These are phyloP conservation scores for Grigorovia yakushimaensis DNA, from an alignment of 805 yeast species.

Conservation along the genomic window DNA sequence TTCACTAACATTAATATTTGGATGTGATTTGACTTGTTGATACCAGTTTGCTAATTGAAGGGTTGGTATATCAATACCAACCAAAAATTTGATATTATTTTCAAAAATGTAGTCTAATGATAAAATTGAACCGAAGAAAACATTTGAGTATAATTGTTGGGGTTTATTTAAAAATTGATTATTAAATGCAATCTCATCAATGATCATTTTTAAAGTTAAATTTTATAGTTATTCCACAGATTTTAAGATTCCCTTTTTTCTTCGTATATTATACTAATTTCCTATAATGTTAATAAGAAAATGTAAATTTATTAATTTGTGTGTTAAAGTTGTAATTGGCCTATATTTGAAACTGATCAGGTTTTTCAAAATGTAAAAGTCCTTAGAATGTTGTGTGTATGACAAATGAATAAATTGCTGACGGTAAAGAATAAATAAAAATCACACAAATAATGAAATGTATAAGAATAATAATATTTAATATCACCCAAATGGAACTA, in stretches of 20 bases:
- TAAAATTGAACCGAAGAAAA: conserved; percentile 41
- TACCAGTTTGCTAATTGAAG: conserved; percentile 24
- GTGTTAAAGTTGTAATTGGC: no score
- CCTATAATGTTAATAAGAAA: no score
- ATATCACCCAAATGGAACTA: background rate
- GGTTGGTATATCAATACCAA: conserved; percentile 29
- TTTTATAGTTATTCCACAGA: no score
- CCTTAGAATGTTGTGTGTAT: background rate
- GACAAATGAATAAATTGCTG: background rate
- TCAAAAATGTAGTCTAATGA: conserved; percentile 30
- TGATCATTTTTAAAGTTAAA: conserved; percentile 1
- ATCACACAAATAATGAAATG: background rate
- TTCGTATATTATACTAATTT: no score
- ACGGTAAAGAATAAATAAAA: background rate
- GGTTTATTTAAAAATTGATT: conserved; percentile 30
- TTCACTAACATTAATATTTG: conserved; percentile 18
- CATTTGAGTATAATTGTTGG: conserved; percentile 32
- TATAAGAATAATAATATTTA: background rate
- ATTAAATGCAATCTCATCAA: conserved; percentile 1
- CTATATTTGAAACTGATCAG: no score
- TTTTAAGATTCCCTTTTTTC: no score
- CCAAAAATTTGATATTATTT: conserved; percentile 33
- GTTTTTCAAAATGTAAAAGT: background rate
- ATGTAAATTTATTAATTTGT: no score
- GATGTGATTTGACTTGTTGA: background rate